Evolutionary conservation across 108 stramenopile species (phyloP).

Genomic region (Fragilaria crotonensis): DNA sequence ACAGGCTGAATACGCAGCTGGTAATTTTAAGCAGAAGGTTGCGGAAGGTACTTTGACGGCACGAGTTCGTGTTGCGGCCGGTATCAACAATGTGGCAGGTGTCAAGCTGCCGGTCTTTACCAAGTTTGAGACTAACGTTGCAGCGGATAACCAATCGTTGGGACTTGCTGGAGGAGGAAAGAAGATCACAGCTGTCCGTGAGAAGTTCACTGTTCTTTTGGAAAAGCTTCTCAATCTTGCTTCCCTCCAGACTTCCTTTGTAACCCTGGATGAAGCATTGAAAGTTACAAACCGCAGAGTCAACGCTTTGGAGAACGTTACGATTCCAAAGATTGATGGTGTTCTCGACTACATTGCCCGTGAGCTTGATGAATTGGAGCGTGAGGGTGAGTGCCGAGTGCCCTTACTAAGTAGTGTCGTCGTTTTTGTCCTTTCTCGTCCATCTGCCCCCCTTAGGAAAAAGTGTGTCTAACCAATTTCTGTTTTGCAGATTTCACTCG

Average conservation of each 20-base stretch:
- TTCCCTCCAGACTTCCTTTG: constrained; percentile 95
- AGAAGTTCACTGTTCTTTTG: constrained; percentile 84
- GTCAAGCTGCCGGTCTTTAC: constrained; percentile 97
- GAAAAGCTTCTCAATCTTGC: constrained; percentile 91
- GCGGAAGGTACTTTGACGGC: constrained; percentile 84
- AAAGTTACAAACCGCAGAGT: constrained; percentile 98
- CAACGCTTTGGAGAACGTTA: constrained; percentile 98
- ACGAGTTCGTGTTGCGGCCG: constrained; percentile 77
- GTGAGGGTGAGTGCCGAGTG: constrained; percentile 72
- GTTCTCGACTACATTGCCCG: constrained; percentile 90
- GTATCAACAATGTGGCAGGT: constrained; percentile 96
- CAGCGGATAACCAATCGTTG: constrained; percentile 78
- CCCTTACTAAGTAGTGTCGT: too few species aligned
- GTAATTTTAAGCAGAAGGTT: constrained; percentile 95
- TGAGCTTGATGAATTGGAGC: constrained; percentile 97
- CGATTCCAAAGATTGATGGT: constrained; percentile 93
- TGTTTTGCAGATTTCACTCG: constrained; percentile 82
- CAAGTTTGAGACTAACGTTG: constrained; percentile 91
- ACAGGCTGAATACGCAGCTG: constrained; percentile 97
- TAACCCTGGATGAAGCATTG: constrained; percentile 95
- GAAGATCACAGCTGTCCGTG: constrained; percentile 86
- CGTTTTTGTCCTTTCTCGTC: not conserved
- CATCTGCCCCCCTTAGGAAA: not conserved
- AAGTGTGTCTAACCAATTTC: not conserved
- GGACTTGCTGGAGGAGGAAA: constrained; percentile 96